Conservation (phyloP, 2,329 filamentous ascomycete genomes). For the Aspergillus ruber region DNA sequence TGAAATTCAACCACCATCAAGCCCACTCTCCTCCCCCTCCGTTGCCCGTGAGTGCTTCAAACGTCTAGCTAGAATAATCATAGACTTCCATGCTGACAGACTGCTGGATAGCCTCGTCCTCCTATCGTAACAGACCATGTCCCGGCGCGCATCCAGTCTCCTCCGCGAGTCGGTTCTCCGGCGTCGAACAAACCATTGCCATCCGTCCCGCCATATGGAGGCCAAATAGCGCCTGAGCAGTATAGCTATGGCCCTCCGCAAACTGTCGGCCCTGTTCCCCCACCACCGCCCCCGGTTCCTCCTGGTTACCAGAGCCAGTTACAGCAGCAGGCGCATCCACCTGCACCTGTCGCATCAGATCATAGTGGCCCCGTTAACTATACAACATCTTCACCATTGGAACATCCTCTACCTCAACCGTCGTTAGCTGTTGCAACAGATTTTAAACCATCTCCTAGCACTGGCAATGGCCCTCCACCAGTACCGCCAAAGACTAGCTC, state of each 20-base stretch:
- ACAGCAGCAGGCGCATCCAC: slow-evolving; percentile 11
- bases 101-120: slow-evolving; percentile 28
- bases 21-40: slow-evolving; percentile 23
- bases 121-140: slow-evolving; percentile 23
- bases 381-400: slow-evolving; percentile 3
- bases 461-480: slow-evolving; percentile 12
- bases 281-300: slow-evolving; percentile 14
- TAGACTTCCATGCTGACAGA: slow-evolving; percentile 4
- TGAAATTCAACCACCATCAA: slow-evolving; percentile 34
- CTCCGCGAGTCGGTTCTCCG: slow-evolving; percentile 8
- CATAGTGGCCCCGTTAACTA: slow-evolving; percentile 1
- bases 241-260: slow-evolving; percentile 15
- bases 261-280: slow-evolving; percentile 18
- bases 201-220: slow-evolving; percentile 7
- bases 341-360: not conserved
- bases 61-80: not conserved
- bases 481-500: slow-evolving; percentile 18
- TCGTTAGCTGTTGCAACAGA: slow-evolving; percentile 2
- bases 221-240: not conserved
- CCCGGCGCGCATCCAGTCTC: slow-evolving; percentile 14
- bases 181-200: slow-evolving; percentile 13
- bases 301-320: slow-evolving; percentile 32
- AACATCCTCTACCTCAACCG: slow-evolving; percentile 7
- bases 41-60: slow-evolving; percentile 28
- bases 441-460: slow-evolving; percentile 2